phyloP scores from a whole-genome alignment of 23 red algal species.

The Gracilaria domingensis region DNA sequence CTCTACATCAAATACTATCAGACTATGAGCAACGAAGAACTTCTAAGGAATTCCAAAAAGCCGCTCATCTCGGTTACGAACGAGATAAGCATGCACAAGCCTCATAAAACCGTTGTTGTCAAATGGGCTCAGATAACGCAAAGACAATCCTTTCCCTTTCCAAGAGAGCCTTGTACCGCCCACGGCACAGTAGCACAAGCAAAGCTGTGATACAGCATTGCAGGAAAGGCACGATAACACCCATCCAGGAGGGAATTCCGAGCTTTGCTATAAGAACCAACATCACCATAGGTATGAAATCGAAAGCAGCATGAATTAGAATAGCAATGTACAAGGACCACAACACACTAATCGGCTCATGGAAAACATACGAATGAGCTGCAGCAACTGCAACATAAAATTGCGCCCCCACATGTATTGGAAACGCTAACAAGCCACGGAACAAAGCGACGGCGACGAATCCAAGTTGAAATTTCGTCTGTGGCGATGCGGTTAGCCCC shows the following conservation, averaged over 20 bases:
- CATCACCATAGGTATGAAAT: conserved; percentile 42
- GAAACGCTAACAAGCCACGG: conserved; percentile 56
- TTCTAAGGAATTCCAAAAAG: no score
- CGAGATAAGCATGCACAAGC: no score
- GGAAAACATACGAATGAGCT: conserved; percentile 46
- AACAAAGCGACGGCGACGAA: conserved; percentile 5
- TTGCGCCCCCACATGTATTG: conserved; percentile 67
- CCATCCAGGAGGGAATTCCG: conserved; percentile 8
- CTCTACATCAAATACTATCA: no score
- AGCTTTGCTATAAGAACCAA: not conserved
- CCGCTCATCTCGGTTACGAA: no score
- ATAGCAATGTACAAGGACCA: conserved; percentile 32
- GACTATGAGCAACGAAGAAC: no score
- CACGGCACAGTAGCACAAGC: conserved; percentile 34
- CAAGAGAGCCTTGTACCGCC: conserved; percentile 41
- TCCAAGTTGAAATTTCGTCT: not conserved
- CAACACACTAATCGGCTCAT: conserved; percentile 3
- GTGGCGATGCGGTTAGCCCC: not conserved
- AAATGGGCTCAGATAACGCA: not conserved
- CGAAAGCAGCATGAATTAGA: conserved; percentile 62
- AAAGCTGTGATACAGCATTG: not conserved
- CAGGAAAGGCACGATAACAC: conserved; percentile 9
- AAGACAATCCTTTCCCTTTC: conserved; percentile 32
- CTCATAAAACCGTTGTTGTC: not conserved
- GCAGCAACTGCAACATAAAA: conserved; percentile 53